Conservation (phyloP, 305 asterid genomes). For the Fraxinus sp. region DNA sequence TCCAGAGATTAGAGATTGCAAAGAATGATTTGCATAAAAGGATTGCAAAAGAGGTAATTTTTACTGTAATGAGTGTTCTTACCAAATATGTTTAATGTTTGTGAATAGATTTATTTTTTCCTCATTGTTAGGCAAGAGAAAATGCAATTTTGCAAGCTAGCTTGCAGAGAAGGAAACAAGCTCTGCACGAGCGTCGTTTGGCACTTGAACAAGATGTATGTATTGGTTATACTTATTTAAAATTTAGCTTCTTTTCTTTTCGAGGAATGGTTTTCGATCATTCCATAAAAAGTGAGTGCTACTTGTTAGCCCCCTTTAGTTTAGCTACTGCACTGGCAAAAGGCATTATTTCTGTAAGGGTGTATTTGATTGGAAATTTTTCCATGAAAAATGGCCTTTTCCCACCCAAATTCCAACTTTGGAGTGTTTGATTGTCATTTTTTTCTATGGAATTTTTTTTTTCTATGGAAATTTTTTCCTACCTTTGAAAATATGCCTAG, state of each 20-base stretch:
- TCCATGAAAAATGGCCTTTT: too few species aligned
- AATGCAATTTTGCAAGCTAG: constrained; percentile 98
- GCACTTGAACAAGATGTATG: constrained; percentile 98
- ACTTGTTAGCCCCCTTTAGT: not conserved
- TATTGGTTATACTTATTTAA: constrained; percentile 4
- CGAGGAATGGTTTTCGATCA: not conserved
- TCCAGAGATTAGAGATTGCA: constrained; percentile 87
- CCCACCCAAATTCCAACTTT: too few species aligned
- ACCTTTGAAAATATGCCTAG: too few species aligned
- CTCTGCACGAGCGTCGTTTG: constrained; percentile 94
- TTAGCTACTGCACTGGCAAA: not conserved
- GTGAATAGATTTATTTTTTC: constrained; percentile 25
- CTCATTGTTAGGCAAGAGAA: constrained; percentile 72
- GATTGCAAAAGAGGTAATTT: constrained; percentile 85
- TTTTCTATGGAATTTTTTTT: too few species aligned
- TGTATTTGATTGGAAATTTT: not conserved
- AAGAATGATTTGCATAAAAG: constrained; percentile 91
- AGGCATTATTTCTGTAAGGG: not conserved
- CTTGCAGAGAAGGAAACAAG: constrained; percentile 98
- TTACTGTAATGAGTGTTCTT: constrained; percentile 10
- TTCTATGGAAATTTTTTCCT: too few species aligned
- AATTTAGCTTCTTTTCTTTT: not conserved
- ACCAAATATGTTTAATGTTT: constrained; percentile 9
- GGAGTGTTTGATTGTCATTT: too few species aligned
- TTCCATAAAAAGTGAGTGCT: not conserved